These are phyloP conservation scores for Tetrahymena elliotti DNA, from an alignment of 73 alveolate genomes.

Conservation along the genomic window DNA sequence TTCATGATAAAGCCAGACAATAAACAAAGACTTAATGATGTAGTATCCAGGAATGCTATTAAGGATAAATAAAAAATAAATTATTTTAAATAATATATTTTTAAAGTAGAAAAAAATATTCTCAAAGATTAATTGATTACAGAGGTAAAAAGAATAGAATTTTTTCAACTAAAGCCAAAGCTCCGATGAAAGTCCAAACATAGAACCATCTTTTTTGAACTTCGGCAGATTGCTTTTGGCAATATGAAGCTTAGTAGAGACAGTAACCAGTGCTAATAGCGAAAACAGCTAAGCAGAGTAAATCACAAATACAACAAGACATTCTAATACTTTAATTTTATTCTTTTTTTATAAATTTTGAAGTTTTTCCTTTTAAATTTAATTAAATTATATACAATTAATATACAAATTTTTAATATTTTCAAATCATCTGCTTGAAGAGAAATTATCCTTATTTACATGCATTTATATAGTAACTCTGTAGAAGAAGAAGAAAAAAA, in stretches of 20 bases:
- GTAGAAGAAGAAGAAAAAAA: not conserved
- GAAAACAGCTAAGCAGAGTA: not conserved
- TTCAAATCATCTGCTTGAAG: not conserved
- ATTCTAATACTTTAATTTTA: not conserved
- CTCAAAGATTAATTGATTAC: not conserved
- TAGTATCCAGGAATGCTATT: not conserved
- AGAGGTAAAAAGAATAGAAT: not conserved
- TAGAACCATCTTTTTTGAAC: not conserved
- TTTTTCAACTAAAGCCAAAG: not conserved
- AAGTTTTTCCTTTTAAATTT: not conserved
- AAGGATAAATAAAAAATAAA: not conserved
- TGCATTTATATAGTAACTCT: not conserved
- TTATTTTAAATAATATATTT: not conserved
- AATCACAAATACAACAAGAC: not conserved
- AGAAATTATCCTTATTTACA: not conserved
- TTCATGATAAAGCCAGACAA: not conserved
- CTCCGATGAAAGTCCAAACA: not conserved
- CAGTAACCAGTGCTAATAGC: not conserved
- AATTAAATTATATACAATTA: not conserved
- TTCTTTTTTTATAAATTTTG: not conserved
- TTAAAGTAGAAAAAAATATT: not conserved
- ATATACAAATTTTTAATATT: not conserved
- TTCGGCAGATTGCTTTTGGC: not conserved
- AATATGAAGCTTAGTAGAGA: not conserved
- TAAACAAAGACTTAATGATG: not conserved